Evolutionary conservation across 108 stramenopile genomes (phyloP), one percentile per base, ranked within the genome.

Genomic region (Nitzschia sp.): DNA sequence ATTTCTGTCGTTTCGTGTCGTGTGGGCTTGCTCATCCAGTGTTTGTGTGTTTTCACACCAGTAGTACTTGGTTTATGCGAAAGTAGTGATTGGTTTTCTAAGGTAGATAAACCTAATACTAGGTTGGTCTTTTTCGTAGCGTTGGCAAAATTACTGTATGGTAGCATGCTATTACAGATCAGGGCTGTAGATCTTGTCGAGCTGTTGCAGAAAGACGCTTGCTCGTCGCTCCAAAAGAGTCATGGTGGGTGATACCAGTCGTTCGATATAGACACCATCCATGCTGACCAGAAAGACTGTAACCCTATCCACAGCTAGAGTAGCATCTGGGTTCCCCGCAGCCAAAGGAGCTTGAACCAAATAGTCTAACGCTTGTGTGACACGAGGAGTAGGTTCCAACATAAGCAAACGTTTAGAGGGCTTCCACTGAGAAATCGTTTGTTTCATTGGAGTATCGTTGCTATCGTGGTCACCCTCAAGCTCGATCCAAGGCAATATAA

Each of bases 221-320:
- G 69, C 57, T 50, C 54, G 40, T 57, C 65, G 60, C 53, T 76
- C 46, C 19, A 76, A 50, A 19, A 43, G 11, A 24, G 38, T 57
- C 68, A 76, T 68, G 54, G 67, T 50, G 21, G 75, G 75, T 19
- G 55, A 61, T 7, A 69, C 56, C 46, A 76, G 12, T 14, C 67
- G 60, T 41, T 76, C 75, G n/a, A 76, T 29, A 51, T 40, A 76
- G 24, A 60, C 43, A 1, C 75, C 75, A 48, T 76, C 75, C n/a
- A 68, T 39, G 41, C 75, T 76, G 10, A 76, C 53, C 37, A 76
- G 8, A 62, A 60, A 76, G 8, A 64, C 17, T 7, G 75, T 58
- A 3, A 61, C 75, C 25, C 75, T 67, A 21, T 40, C 44, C 37
- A 51, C 26, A 20, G 69, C 24, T 14, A 20, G 8, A 10, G 67